Conservation (phyloP, 106 monocot species). For the Allium fistulosum region DNA sequence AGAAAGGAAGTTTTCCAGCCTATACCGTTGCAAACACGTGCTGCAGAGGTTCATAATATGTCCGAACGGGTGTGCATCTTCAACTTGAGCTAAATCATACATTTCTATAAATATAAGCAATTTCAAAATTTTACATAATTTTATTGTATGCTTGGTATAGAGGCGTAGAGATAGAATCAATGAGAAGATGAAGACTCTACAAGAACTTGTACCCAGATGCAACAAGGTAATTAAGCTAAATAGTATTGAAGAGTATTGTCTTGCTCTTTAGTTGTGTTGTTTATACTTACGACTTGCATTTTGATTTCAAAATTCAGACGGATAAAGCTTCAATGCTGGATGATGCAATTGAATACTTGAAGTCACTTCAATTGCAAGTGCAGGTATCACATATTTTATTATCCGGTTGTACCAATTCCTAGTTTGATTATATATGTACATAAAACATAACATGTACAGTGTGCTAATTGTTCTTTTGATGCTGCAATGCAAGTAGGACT, state of each 20-base stretch:
- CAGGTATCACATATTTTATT: slow-evolving; percentile 15
- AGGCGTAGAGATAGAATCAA: slow-evolving; percentile 40
- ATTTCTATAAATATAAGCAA: background rate
- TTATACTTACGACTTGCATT: too few relatives aligned
- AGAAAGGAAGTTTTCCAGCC: slow-evolving; percentile 3
- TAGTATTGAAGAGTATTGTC: background rate
- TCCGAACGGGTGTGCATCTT: slow-evolving; percentile 36
- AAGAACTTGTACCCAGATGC: slow-evolving; percentile 36
- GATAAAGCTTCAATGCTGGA: slow-evolving; percentile 85
- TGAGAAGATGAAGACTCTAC: slow-evolving; percentile 46
- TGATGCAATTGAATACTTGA: slow-evolving; percentile 77
- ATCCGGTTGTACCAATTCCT: too few relatives aligned
- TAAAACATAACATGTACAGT: too few relatives aligned
- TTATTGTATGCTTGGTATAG: slow-evolving; percentile 7
- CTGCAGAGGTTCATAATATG: slow-evolving; percentile 46
- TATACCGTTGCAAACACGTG: slow-evolving; percentile 13
- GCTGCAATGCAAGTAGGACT: too few relatives aligned
- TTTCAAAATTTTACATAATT: background rate
- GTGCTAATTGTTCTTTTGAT: too few relatives aligned
- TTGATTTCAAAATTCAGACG: slow-evolving; percentile 23
- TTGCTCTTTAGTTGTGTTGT: too few relatives aligned
- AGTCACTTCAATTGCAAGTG: slow-evolving; percentile 59
- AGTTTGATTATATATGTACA: too few relatives aligned
- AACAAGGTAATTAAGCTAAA: slow-evolving; percentile 25
- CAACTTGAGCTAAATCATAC: background rate